phyloP scores from a whole-genome alignment of 805 yeast species.

The Starmerella gropengiesseri region DNA sequence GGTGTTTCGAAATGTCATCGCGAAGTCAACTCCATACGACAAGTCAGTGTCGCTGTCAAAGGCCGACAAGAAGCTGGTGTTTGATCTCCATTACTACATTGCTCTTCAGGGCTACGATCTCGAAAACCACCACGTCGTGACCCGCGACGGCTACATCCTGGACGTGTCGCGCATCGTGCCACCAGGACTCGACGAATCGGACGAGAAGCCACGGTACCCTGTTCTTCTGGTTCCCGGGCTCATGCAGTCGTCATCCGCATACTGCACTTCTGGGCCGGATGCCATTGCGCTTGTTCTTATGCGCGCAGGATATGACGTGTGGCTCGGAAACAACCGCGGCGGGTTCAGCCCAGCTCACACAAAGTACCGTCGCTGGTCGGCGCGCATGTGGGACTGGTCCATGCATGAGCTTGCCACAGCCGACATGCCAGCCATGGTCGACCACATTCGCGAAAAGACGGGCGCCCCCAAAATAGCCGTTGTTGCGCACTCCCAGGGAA shows the following conservation, averaged over 20 bases:
- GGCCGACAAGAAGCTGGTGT: slow-evolving; percentile 33
- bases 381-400: slow-evolving; percentile 87
- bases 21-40: slow-evolving; percentile 10
- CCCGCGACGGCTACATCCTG: slow-evolving; percentile 73
- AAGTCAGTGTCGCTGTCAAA: slow-evolving; percentile 24
- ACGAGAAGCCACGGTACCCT: slow-evolving; percentile 40
- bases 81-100: slow-evolving; percentile 60
- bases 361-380: slow-evolving; percentile 34
- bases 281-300: slow-evolving; percentile 58
- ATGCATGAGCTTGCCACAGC: slow-evolving; percentile 66
- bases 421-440: slow-evolving; percentile 67
- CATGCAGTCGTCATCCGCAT: slow-evolving; percentile 78
- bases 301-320: slow-evolving; percentile 83
- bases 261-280: slow-evolving; percentile 67
- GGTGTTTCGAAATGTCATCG: slow-evolving; percentile 8
- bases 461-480: slow-evolving; percentile 38
- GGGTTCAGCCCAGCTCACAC: slow-evolving; percentile 68
- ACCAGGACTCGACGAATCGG: slow-evolving; percentile 2
- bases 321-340: slow-evolving; percentile 86
- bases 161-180: slow-evolving; percentile 47
- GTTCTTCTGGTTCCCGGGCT: slow-evolving; percentile 75
- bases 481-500: slow-evolving; percentile 87
- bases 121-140: slow-evolving; percentile 47
- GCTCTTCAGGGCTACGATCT: slow-evolving; percentile 49
- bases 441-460: slow-evolving; percentile 40